These are phyloP conservation scores for Fusarium liriodendri DNA, from an alignment of 2,329 filamentous ascomycete species.

Conservation along the genomic window DNA sequence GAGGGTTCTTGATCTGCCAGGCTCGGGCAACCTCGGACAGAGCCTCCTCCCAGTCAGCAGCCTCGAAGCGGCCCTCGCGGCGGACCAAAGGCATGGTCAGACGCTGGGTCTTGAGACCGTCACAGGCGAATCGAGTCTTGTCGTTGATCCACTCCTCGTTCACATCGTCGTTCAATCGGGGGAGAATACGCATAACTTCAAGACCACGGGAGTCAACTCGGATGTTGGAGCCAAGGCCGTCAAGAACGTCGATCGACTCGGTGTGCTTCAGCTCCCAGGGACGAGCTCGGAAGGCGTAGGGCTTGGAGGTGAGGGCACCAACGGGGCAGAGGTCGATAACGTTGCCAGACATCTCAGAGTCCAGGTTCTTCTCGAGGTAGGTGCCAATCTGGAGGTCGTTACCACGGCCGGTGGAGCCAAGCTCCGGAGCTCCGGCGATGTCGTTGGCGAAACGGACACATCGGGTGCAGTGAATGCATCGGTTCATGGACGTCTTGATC, in stretches of 20 bases:
- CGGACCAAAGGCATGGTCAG: slow-evolving; percentile 92
- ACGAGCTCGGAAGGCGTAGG: slow-evolving; percentile 95
- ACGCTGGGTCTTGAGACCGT: slow-evolving; percentile 95
- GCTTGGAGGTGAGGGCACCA: slow-evolving; percentile 95
- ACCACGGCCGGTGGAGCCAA: slow-evolving; percentile 93
- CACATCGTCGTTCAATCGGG: slow-evolving; percentile 94
- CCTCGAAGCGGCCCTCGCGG: slow-evolving; percentile 89
- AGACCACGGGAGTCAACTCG: slow-evolving; percentile 92
- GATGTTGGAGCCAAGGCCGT: slow-evolving; percentile 94
- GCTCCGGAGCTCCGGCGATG: slow-evolving; percentile 92
- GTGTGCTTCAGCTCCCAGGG: slow-evolving; percentile 98
- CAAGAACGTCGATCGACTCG: slow-evolving; percentile 94
- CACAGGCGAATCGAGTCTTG: slow-evolving; percentile 95
- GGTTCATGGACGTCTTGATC: slow-evolving; percentile 99
- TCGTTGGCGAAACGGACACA: slow-evolving; percentile 99
- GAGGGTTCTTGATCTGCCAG: slow-evolving; percentile 81
- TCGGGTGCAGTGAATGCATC: slow-evolving; percentile 98
- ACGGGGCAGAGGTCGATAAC: slow-evolving; percentile 99
- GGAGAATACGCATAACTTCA: slow-evolving; percentile 95
- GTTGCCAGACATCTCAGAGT: slow-evolving; percentile 95
- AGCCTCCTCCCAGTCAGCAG: slow-evolving; percentile 95
- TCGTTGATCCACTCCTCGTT: slow-evolving; percentile 99
- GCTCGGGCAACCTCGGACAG: slow-evolving; percentile 87
- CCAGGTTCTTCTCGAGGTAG: slow-evolving; percentile 93
- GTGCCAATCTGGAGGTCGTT: slow-evolving; percentile 99